Evolutionary conservation across 305 asterid genomes (phyloP).

Genomic region (Plantago coronopus): DNA sequence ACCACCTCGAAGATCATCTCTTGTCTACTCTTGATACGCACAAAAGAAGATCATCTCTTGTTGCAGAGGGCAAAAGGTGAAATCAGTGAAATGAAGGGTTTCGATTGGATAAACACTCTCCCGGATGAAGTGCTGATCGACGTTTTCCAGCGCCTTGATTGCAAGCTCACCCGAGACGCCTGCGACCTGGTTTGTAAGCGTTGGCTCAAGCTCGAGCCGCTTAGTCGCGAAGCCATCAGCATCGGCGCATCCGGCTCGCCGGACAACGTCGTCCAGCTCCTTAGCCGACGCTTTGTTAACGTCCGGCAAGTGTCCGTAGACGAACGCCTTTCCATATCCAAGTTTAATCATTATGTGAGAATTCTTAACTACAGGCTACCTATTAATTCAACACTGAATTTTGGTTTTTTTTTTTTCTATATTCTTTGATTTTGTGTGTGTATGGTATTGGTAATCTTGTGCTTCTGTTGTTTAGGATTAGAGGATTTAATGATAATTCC

Average conservation of each 20-base stretch:
- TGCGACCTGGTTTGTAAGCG: slow-evolving; percentile 76
- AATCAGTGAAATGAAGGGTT: slow-evolving; percentile 36
- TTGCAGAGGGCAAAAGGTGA: background rate
- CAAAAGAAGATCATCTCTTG: no score
- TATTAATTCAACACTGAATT: no score
- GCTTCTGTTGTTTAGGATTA: no score
- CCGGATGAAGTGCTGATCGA: slow-evolving; percentile 78
- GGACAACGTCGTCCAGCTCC: slow-evolving; percentile 42
- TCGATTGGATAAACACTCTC: slow-evolving; percentile 56
- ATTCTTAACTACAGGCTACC: no score
- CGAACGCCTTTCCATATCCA: slow-evolving; percentile 52
- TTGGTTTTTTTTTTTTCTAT: slow-evolving; percentile 1
- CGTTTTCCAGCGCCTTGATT: slow-evolving; percentile 47
- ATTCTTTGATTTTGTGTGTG: no score
- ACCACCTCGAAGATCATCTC: no score
- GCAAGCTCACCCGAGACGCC: slow-evolving; percentile 65
- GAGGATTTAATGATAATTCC: no score
- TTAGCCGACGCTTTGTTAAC: slow-evolving; percentile 52
- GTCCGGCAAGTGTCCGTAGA: slow-evolving; percentile 45
- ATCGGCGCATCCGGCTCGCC: slow-evolving; percentile 73
- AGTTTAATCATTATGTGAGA: slow-evolving; percentile 38
- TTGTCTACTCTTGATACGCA: no score
- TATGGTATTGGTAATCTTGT: no score
- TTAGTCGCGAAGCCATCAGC: slow-evolving; percentile 63
- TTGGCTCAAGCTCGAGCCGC: slow-evolving; percentile 82